Base-by-base conservation (phyloP, 495 filamentous ascomycete genomes). In the Podospora fimiseda region DNA sequence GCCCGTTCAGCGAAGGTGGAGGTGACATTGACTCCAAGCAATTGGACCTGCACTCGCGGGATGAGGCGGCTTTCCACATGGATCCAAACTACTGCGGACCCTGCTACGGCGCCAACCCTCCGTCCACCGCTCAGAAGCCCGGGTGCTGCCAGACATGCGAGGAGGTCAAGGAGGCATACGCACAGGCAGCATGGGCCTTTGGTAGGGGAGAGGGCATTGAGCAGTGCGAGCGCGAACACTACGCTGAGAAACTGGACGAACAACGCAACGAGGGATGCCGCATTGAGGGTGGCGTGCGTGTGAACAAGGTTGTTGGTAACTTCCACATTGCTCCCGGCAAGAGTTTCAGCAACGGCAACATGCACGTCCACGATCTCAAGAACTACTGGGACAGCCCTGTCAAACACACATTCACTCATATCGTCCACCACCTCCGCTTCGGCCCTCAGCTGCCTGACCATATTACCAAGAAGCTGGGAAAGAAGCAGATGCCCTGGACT, bases 281-380 rank as follows among this genome's bases (percentile, higher is more conserved):
- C 22, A 86, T 99, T 53, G 91, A 96, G 60, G 93, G 93, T 52
- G 85, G 82, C 11, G 78, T 99, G 54, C 86, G 88, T 23, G 93
- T 99, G 41, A 99, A 97, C 75, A 99, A 98, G 67, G 93, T 99
- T 2, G 78, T 97, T 49, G 93, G 93, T 40, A 99, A 99, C 72
- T 99, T 99, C 80, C 93, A 99, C 71, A 87, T 99, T 60, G 94
- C 93, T 1, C 94, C 93, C 1, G 93, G 93, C 62, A 85, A 90
- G 69, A 89, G 83, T 64, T 97, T 96, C 78, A 90, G 84, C 60
- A 93, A 86, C 63, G 88, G 88, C 48, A 93, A 95, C 70, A 85
- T 96, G 83, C 93, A 99, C 70, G 89, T 95, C 24, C 93, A 99
- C 71, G 93, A 99, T 63, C 76, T 97, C 42, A 88, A 95, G 60